These are phyloP conservation scores for Pascua sp. DNA, from an alignment of 1,284 basidiomycete species.

Conservation along the genomic window DNA sequence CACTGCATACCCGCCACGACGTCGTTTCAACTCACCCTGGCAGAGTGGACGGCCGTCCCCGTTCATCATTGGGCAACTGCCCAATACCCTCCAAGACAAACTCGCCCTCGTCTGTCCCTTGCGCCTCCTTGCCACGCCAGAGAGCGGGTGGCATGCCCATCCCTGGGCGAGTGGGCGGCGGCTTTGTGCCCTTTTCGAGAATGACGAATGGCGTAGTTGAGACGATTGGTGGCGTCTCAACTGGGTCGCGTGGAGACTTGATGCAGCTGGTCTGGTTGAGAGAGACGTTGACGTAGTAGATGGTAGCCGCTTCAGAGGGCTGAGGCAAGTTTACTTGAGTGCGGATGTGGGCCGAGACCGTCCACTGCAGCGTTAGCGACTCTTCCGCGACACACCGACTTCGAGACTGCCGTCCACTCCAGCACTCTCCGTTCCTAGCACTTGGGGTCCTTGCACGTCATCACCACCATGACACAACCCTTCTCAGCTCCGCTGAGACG, in stretches of 20 bases:
- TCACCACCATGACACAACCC: too few relatives aligned
- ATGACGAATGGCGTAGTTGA: conserved; percentile 12
- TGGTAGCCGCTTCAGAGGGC: conserved; percentile 22
- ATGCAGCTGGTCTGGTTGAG: conserved; percentile 29
- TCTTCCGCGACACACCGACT: too few relatives aligned
- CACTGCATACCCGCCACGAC: too few relatives aligned
- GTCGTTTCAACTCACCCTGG: conserved; percentile 9
- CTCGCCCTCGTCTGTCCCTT: conserved; percentile 11
- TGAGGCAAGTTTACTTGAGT: conserved; percentile 18
- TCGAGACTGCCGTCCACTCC: too few relatives aligned
- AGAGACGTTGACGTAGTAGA: conserved; percentile 29
- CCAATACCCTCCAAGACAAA: conserved; percentile 19
- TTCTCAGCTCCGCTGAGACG: too few relatives aligned
- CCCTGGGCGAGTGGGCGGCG: conserved; percentile 12
- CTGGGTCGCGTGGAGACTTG: conserved; percentile 25
- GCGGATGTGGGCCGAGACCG: conserved; percentile 21
- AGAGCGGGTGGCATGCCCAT: conserved; percentile 17
- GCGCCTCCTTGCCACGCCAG: conserved; percentile 17
- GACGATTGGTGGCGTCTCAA: conserved; percentile 9
- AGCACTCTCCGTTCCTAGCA: too few relatives aligned
- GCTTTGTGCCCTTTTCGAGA: conserved; percentile 9
- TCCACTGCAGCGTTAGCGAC: too few relatives aligned
- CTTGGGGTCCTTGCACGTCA: too few relatives aligned
- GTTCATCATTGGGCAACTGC: conserved; percentile 32
- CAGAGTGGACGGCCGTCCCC: conserved; percentile 29